These are phyloP conservation scores for Plectosphaerella plurivora DNA, from an alignment of 2,329 filamentous ascomycete species.

Conservation along the genomic window DNA sequence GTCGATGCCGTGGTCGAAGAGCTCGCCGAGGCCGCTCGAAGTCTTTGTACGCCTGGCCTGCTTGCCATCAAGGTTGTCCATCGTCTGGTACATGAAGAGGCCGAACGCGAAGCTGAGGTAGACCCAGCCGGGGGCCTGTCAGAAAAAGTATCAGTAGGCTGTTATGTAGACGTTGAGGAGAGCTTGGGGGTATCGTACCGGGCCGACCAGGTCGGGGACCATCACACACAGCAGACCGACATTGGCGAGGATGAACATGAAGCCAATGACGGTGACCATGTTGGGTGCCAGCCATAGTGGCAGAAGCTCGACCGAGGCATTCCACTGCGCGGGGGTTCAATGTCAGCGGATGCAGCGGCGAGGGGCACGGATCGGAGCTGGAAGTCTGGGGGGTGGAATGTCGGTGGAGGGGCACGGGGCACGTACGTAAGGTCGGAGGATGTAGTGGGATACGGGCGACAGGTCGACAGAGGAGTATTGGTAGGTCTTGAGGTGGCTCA, in stretches of 20 bases:
- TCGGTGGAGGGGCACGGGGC: constrained; percentile 6
- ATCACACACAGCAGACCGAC: constrained; percentile 68
- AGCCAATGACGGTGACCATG: constrained; percentile 93
- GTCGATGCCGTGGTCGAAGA: constrained; percentile 98
- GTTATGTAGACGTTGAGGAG: background rate
- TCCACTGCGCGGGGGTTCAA: constrained; percentile 65
- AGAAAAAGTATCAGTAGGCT: background rate
- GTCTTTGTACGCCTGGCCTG: constrained; percentile 93
- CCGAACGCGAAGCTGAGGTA: constrained; percentile 96
- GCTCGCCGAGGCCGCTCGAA: constrained; percentile 88
- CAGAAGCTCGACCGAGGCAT: constrained; percentile 85
- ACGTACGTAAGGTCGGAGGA: constrained; percentile 90
- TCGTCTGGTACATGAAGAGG: constrained; percentile 97
- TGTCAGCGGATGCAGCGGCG: background rate
- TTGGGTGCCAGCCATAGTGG: constrained; percentile 97
- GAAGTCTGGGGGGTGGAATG: constrained; percentile 5
- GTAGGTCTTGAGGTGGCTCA: constrained; percentile 89
- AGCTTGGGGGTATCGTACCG: constrained; percentile 50
- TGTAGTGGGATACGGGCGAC: constrained; percentile 87
- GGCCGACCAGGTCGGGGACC: constrained; percentile 87
- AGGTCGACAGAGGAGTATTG: constrained; percentile 98
- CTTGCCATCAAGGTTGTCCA: constrained; percentile 99
- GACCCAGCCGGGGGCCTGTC: constrained; percentile 78
- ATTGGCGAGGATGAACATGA: constrained; percentile 89
- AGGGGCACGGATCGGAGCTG: constrained; percentile 6